These are phyloP conservation scores for Triticum aestivum DNA, from an alignment of 176 grass and related monocot species.

Conservation along the genomic window DNA sequence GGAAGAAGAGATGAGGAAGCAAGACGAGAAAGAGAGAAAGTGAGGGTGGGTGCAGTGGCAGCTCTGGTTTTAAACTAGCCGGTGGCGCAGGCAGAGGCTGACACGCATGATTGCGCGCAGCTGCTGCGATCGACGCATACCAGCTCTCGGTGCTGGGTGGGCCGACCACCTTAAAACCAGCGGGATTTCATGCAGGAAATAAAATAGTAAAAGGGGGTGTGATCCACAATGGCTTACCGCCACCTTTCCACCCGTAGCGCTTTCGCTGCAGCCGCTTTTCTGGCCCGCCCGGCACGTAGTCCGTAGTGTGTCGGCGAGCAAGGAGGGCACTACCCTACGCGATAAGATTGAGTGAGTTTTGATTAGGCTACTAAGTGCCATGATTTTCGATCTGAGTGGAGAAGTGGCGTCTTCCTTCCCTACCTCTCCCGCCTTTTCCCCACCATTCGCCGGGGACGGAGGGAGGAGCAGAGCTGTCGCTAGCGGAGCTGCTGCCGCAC, in stretches of 20 bases:
- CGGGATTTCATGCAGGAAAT: too few relatives aligned
- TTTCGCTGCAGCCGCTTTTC: not conserved
- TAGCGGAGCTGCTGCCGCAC: not conserved
- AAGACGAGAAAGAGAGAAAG: too few relatives aligned
- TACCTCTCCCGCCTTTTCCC: not conserved
- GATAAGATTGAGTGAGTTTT: not conserved
- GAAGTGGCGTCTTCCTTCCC: not conserved
- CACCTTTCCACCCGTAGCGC: constrained; percentile 13
- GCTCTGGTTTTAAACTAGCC: not conserved
- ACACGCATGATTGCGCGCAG: not conserved
- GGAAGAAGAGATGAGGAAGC: not conserved
- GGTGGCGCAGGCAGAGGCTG: not conserved
- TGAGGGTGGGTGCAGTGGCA: not conserved
- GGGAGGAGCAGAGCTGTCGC: not conserved
- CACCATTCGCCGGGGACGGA: not conserved
- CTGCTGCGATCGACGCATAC: not conserved
- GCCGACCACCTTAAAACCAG: not conserved
- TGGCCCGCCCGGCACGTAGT: not conserved
- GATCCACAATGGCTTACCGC: too few relatives aligned
- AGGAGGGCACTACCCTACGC: not conserved
- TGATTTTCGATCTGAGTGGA: not conserved
- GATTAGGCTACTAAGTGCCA: not conserved
- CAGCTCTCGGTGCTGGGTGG: constrained; percentile 7
- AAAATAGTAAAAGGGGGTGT: not conserved
- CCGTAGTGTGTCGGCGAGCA: not conserved